Percentiles rank a stretch among this genome's conserved stretches.
phyloP scores from a whole-genome alignment of 2,329 filamentous ascomycete genomes.

The Thelonectria rubi region DNA sequence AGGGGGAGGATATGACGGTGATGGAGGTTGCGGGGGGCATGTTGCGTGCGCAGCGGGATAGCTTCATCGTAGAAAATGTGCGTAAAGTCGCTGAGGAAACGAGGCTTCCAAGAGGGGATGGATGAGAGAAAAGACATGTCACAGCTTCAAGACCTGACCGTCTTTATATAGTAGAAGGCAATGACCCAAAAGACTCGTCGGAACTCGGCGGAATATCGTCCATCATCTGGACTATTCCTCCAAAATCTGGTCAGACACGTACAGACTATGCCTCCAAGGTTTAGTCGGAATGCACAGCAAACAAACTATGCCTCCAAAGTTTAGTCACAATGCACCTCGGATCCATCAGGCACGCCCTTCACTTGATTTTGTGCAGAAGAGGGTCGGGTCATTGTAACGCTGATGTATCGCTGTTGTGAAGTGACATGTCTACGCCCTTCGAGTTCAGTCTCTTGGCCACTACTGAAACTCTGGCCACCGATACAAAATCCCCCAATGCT shows the following conservation, averaged over 20 bases:
- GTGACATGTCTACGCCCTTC: slow-evolving; percentile 1
- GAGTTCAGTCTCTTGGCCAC: background rate
- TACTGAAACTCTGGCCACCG: background rate
- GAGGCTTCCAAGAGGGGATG: background rate
- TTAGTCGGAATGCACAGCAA: background rate
- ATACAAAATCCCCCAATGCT: background rate
- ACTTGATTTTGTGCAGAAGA: background rate
- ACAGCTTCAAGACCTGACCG: too few relatives aligned
- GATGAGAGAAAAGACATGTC: too few relatives aligned
- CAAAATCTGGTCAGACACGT: slow-evolving; percentile 13
- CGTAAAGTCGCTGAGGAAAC: too few relatives aligned
- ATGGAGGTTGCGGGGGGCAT: slow-evolving; percentile 36
- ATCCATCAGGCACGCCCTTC: background rate
- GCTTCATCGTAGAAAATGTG: background rate
- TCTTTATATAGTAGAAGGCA: background rate
- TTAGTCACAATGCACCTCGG: background rate
- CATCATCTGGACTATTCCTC: slow-evolving; percentile 8
- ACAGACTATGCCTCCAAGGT: slow-evolving; percentile 14
- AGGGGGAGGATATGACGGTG: slow-evolving; percentile 50
- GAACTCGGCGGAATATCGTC: background rate
- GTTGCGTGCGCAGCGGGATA: background rate
- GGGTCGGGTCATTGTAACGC: background rate
- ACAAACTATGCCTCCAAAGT: slow-evolving; percentile 20
- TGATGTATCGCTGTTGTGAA: background rate
- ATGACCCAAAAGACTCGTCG: background rate